Conservation (phyloP, 1,284 basidiomycete species). For the Ganoderma boninense region DNA sequence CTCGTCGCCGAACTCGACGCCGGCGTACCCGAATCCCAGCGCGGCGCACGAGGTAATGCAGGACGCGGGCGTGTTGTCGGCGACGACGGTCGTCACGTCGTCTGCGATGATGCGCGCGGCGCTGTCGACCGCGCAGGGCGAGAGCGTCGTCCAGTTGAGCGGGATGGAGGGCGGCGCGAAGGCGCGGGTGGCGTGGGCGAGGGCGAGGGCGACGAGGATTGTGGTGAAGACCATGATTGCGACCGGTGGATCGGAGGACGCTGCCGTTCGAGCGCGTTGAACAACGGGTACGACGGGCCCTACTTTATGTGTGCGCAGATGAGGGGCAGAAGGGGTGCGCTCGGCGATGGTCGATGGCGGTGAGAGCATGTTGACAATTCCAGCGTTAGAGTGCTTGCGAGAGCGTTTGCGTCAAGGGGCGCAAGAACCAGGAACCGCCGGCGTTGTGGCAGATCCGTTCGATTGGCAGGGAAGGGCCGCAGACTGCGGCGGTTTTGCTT, state of each 20-base stretch:
- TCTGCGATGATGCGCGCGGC: conserved; percentile 31
- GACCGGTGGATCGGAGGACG: not conserved
- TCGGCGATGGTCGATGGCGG: not conserved
- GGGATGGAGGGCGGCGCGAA: conserved; percentile 21
- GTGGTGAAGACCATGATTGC: not conserved
- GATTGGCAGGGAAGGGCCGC: not conserved
- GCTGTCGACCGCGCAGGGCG: conserved; percentile 35
- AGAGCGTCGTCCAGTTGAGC: conserved; percentile 31
- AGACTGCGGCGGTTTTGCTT: not conserved
- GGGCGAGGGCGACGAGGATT: conserved; percentile 17
- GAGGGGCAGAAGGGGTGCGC: not conserved
- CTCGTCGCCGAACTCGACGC: conserved; percentile 15
- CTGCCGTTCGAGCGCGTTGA: not conserved
- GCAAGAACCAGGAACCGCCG: not conserved
- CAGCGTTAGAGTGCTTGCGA: not conserved
- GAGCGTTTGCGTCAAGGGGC: not conserved
- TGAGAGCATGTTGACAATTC: not conserved
- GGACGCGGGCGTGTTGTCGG: conserved; percentile 29
- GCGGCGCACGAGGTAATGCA: conserved; percentile 32
- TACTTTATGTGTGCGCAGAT: not conserved
- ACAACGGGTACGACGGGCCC: not conserved
- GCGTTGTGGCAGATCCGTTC: not conserved
- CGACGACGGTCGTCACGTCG: conserved; percentile 27
- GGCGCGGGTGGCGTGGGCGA: conserved; percentile 13
- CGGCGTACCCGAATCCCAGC: conserved; percentile 34